Conservation (phyloP, 345 rosid genomes). For the Noccaea bulbosa region DNA sequence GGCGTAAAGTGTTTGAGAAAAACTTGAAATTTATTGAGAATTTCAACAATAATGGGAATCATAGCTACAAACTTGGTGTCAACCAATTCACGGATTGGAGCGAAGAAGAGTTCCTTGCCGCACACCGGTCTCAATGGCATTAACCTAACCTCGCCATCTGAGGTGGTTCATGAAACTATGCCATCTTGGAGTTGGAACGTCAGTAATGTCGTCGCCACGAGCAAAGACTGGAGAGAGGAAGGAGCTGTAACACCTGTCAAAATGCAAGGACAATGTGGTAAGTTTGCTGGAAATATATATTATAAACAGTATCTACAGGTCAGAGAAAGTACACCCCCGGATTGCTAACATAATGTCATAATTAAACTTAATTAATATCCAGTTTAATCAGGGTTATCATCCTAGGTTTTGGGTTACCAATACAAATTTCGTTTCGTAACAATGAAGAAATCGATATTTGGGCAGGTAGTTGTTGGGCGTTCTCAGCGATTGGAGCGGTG, state of each 20-base stretch:
- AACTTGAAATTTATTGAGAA: slow-evolving; percentile 44
- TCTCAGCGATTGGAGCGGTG: slow-evolving; percentile 58
- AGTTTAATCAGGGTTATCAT: neutral
- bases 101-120: slow-evolving; percentile 53
- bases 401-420: neutral
- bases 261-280: slow-evolving; percentile 49
- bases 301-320: neutral
- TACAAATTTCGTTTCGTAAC: neutral
- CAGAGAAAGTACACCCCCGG: neutral
- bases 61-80: slow-evolving; percentile 52
- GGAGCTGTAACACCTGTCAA: slow-evolving; percentile 51
- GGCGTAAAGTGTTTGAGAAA: slow-evolving; percentile 37
- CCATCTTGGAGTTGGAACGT: slow-evolving; percentile 38
- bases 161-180: slow-evolving; percentile 5
- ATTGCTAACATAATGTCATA: neutral
- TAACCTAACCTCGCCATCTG: slow-evolving; percentile 18
- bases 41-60: slow-evolving; percentile 36
- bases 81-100: slow-evolving; percentile 59
- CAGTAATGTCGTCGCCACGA: slow-evolving; percentile 9
- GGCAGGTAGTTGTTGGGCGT: slow-evolving; percentile 69
- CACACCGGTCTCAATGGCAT: slow-evolving; percentile 39
- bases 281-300: neutral
- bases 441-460: neutral
- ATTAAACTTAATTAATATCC: neutral
- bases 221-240: slow-evolving; percentile 47